phyloP scores from a whole-genome alignment of 176 grass and related monocot species.

The Lolium perenne region DNA sequence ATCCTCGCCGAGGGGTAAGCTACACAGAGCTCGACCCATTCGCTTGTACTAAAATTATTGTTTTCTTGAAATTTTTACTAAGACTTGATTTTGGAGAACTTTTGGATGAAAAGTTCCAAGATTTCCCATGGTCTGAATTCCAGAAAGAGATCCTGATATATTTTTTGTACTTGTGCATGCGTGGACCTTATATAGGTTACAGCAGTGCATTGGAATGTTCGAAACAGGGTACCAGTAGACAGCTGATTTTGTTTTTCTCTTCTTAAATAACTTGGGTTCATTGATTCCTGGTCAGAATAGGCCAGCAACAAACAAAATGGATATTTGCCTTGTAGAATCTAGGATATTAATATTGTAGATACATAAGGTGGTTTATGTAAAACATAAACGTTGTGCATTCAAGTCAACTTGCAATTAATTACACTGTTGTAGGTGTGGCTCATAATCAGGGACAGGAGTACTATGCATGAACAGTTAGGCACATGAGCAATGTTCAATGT shows the following conservation, averaged over 20 bases:
- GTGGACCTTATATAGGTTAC: neutral
- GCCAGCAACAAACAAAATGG: neutral
- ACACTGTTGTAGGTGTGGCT: neutral
- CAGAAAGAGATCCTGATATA: neutral
- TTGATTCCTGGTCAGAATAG: neutral
- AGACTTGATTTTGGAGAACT: neutral
- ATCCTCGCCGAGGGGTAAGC: conserved; percentile 47
- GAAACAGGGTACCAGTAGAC: neutral
- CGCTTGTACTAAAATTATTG: neutral
- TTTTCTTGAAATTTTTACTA: neutral
- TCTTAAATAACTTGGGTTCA: neutral
- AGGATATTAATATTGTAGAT: neutral
- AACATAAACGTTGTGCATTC: neutral
- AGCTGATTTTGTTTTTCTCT: neutral
- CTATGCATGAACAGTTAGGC: neutral
- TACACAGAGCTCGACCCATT: neutral
- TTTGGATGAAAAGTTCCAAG: neutral
- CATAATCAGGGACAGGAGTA: neutral
- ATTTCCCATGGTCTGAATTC: neutral
- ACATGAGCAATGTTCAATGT: conserved; percentile 1
- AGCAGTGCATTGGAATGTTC: neutral
- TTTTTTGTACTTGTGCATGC: neutral
- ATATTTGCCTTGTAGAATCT: neutral
- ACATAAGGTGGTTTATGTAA: neutral
- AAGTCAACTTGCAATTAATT: neutral